Evolutionary conservation across 768 basidiomycete genomes (phyloP), one percentile per base, ranked within the genome.

Genomic region (Daedaleopsis sinensis): DNA sequence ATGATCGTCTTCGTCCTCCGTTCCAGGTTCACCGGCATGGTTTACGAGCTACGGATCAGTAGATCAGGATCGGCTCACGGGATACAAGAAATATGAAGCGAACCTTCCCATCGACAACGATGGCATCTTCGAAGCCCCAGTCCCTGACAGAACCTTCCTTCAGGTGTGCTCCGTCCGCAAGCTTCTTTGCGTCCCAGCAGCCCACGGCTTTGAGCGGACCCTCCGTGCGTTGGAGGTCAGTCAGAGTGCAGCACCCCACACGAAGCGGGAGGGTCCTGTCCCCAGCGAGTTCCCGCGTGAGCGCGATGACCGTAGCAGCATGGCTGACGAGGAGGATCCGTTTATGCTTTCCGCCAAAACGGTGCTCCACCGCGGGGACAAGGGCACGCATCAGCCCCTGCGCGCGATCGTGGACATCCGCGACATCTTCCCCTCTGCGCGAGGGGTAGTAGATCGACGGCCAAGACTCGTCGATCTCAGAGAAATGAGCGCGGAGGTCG

Each of bases 71-170:
- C 15, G 1, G 1, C 9, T 32, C 15, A 23, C 32, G 27, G 11
- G 15, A 37, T n/a, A 50, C 27, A 59, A 46, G 49, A 8, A 15
- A 24, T 8, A 37, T 35, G 27, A 42, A 18, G 52, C 15, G 36
- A 46, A 89, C 90, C 79, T 86, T 78, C 47, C 90, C 89, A 61
- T 83, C 74, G 6, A 78, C 77, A 24, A 87, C 80, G 67, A 81
- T 73, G 10, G 90, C 81, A 71, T 93, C 86, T 65, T 91, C 88
- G 62, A 94, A 86, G 15, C 93, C 93, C 93, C 93, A 94, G 51
- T 90, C 88, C 64, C 90, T 79, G 55, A 81, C 76, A 1, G 82
- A 66, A 1, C 87, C 88, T 2, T 83, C 84, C 27, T 79, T 78
- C 42, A 91, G 73, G 71, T 90, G 87, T 1, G 71, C 67, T 1